These are phyloP conservation scores for Arthrobotrys iridis DNA, from an alignment of 2,329 filamentous ascomycete genomes.

Conservation along the genomic window DNA sequence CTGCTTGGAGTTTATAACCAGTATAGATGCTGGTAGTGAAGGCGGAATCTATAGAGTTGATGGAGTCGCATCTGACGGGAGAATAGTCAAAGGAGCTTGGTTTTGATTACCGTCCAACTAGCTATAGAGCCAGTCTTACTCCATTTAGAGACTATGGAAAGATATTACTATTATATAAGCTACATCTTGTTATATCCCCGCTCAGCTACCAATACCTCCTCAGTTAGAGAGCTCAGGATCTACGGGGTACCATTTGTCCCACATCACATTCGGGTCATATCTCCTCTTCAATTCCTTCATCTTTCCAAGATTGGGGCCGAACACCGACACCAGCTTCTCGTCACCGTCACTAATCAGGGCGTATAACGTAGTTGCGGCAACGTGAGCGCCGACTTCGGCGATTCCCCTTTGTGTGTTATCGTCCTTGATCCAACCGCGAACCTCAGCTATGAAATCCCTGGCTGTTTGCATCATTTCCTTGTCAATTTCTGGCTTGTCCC, in stretches of 20 bases:
- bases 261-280: constrained; percentile 65
- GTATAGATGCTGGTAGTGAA: constrained; percentile 4
- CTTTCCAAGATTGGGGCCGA: constrained; percentile 56
- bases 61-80: constrained; percentile 57
- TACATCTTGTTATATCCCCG: too few species aligned
- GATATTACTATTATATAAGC: too few species aligned
- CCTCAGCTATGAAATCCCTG: constrained; percentile 8
- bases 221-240: neutral
- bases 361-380: constrained; percentile 51
- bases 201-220: neutral
- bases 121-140: too few species aligned
- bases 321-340: constrained; percentile 43
- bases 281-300: constrained; percentile 65
- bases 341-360: constrained; percentile 38
- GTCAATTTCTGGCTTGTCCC: constrained; percentile 39
- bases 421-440: constrained; percentile 24
- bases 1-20: constrained; percentile 53
- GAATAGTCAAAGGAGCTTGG: constrained; percentile 54
- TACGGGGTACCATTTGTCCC: constrained; percentile 64
- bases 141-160: too few species aligned
- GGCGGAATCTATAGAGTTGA: constrained; percentile 55
- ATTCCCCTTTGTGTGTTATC: constrained; percentile 32
- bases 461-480: constrained; percentile 17
- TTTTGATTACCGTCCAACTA: constrained; percentile 15
- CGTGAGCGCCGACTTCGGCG: constrained; percentile 40